Evolutionary conservation across 345 rosid species (phyloP), one percentile per base, ranked within the genome.

Genomic region (Mangifera indica): DNA sequence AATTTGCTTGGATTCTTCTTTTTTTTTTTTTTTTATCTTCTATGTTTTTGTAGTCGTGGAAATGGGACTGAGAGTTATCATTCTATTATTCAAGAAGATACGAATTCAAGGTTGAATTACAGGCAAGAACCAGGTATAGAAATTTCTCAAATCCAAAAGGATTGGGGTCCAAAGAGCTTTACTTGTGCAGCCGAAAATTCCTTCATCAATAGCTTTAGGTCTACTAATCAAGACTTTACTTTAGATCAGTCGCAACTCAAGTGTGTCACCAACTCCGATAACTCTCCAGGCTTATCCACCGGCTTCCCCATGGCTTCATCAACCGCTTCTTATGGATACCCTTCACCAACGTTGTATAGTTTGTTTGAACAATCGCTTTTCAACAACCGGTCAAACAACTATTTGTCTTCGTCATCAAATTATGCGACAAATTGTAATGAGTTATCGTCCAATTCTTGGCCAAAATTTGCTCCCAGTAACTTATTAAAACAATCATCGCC

Each of bases 51-150:
- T 63, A 79, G 86, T 21, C 71, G 77, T 0, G 70, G 78, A 2
- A 76, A 74, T 42, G 74, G 68, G n/a, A 79, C 49, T 4, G 83
- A 83, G 63, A 59, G 68, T 60, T 83, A 63, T 52, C 76, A 76
- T 46, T 77, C 84, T 24, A 51, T 78, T 72, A 54, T 82, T 75
- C 87, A 82, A 80, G 93, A 84, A 77, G 87, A 87, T 66, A 80
- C 85, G 76, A 86, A 66, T 76, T 82, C 87, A 45, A 84, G 77
- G 70, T 22, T 75, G 54, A 74, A 53, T 75, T 66, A 72, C 53
- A 69, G 66, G 26, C 73, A 71, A 34, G 79, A 71, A 61, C 69
- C 59, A 48, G 78, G 74, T 54, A 68, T 77, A 51, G 85, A 49
- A 17, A 79, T 40, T 71, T 32, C 63, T 78, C 61, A 79, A 68